Conservation (phyloP, 257 asterid genomes). For the Cruciata laevipes region DNA sequence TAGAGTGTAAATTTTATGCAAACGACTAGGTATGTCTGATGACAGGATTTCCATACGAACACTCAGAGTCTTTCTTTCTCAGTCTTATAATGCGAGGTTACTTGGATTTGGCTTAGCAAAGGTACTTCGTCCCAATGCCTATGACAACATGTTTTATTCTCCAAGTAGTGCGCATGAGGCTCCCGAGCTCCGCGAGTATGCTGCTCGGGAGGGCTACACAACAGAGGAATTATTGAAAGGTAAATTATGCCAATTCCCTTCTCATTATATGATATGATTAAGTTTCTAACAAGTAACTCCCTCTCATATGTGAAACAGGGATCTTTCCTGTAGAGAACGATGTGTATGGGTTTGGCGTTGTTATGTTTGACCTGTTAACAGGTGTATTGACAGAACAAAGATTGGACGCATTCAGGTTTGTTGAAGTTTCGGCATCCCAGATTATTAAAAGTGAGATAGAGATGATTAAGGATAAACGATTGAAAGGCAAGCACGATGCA, state of each 20-base stretch:
- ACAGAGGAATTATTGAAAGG: background rate
- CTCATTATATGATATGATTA: background rate
- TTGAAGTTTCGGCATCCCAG: background rate
- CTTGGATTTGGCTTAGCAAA: background rate
- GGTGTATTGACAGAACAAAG: background rate
- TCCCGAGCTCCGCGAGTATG: background rate
- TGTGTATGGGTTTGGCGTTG: background rate
- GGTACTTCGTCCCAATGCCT: background rate
- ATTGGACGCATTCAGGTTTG: background rate
- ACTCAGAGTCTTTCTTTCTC: background rate
- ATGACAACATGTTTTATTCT: background rate
- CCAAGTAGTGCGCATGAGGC: background rate
- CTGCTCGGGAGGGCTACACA: background rate
- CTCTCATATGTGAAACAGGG: background rate
- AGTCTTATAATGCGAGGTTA: background rate
- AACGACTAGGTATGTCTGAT: too few species aligned
- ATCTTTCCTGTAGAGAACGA: background rate
- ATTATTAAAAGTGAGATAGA: too few species aligned
- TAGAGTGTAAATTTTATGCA: too few species aligned
- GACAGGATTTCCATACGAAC: too few species aligned
- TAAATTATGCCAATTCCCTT: background rate
- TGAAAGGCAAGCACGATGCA: background rate
- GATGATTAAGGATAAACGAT: background rate
- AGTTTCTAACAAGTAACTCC: background rate
- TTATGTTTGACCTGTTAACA: background rate